A percentile compares a stretch with the other conserved stretches of the same genome.
Conservation (phyloP, 2,329 filamentous ascomycete species). For the Aspergillus quadrilineatus region DNA sequence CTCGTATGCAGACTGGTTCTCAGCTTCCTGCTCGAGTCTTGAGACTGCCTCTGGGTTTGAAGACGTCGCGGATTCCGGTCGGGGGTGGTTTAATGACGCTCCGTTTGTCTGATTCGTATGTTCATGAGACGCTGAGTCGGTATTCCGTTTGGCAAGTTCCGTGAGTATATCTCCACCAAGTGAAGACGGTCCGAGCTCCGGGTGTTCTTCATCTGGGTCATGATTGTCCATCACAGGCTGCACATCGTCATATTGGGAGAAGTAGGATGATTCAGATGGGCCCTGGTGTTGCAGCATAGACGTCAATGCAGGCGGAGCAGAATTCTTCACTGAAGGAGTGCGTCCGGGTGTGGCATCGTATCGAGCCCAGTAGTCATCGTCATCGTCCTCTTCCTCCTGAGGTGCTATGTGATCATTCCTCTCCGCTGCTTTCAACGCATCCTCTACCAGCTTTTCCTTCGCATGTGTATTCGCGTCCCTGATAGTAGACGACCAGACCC, state of each 20-base stretch:
- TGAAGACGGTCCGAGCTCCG: conserved; percentile 51
- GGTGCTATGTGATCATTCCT: conserved; percentile 19
- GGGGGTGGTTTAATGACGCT: conserved; percentile 41
- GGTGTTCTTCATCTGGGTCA: conserved; percentile 58
- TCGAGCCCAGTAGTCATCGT: conserved; percentile 65
- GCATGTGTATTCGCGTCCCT: conserved; percentile 54
- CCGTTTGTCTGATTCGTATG: conserved; percentile 26
- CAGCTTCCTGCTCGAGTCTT: conserved; percentile 55
- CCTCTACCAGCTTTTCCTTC: conserved; percentile 36
- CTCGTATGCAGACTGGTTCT: conserved; percentile 55
- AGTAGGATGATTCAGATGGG: conserved; percentile 59
- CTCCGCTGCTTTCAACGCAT: conserved; percentile 36
- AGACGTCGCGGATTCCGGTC: conserved; percentile 44
- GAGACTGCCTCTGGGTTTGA: conserved; percentile 52
- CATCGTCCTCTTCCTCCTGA: conserved; percentile 48
- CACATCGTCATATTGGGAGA: conserved; percentile 61
- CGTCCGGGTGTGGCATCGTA: conserved; percentile 58
- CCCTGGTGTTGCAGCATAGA: conserved; percentile 30
- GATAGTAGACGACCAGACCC: conserved; percentile 54
- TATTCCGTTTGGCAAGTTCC: conserved; percentile 40
- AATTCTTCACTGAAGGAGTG: conserved; percentile 47
- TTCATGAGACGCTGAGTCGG: conserved; percentile 23
- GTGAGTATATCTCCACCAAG: conserved; percentile 54
- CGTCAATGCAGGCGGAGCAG: conserved; percentile 29
- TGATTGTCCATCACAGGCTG: conserved; percentile 64